Evolutionary conservation across 2,329 filamentous ascomycete genomes (phyloP).

Genomic region (Coniochaeta prunicola): DNA sequence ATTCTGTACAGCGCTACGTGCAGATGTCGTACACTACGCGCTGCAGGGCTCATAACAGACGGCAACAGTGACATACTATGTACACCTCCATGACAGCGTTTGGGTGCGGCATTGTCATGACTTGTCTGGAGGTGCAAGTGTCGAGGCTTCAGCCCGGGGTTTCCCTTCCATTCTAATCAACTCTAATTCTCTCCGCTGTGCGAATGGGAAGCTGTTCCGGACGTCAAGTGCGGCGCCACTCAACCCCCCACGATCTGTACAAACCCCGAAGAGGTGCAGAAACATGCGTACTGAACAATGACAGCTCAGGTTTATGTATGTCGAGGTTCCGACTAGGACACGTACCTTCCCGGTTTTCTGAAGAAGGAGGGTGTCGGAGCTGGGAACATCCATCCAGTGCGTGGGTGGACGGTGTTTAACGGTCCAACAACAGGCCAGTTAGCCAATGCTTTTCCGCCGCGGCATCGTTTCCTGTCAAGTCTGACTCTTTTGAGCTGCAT

Average conservation of each 20-base stretch:
- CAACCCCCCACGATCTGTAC: background rate
- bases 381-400: background rate
- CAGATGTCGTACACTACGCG: background rate
- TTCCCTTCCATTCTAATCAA: background rate
- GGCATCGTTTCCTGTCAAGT: background rate
- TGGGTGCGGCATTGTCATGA: background rate
- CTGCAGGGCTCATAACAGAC: background rate
- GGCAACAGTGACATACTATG: no score
- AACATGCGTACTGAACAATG: background rate
- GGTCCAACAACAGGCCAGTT: background rate
- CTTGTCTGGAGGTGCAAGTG: background rate
- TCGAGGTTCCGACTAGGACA: background rate
- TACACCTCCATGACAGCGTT: background rate
- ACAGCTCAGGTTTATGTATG: background rate
- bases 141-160: background rate
- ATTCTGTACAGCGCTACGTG: background rate
- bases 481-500: background rate
- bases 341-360: background rate
- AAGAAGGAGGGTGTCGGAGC: background rate
- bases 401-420: background rate
- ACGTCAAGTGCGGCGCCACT: background rate
- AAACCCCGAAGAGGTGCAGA: background rate
- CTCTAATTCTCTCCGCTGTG: background rate
- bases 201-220: background rate
- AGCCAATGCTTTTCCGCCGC: background rate